Conservation (phyloP, 2,329 filamentous ascomycete genomes). For the Curvularia sp. region DNA sequence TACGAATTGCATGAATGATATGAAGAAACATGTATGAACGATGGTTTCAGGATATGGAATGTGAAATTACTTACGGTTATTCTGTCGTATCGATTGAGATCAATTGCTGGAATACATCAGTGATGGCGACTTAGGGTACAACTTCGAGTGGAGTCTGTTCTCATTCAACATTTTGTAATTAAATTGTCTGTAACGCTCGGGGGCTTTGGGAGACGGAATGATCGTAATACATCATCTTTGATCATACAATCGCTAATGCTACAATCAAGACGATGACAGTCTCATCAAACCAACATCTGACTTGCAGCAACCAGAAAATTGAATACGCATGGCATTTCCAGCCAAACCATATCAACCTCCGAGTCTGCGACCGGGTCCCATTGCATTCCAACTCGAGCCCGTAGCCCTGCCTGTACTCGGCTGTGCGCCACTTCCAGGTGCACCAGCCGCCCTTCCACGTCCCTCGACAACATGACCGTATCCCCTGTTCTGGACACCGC, state of each 20-base stretch:
- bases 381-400: slow-evolving; percentile 34
- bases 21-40: neutral
- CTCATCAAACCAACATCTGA: neutral
- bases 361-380: slow-evolving; percentile 44
- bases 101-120: neutral
- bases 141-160: neutral
- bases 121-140: neutral
- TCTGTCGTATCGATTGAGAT: neutral
- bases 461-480: slow-evolving; percentile 69
- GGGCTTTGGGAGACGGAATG: neutral
- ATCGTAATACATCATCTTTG: neutral
- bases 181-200: neutral
- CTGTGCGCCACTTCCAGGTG: slow-evolving; percentile 20
- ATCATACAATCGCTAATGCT: neutral
- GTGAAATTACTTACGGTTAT: neutral
- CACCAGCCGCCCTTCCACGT: slow-evolving; percentile 20
- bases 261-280: neutral
- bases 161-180: neutral
- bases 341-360: slow-evolving; percentile 25
- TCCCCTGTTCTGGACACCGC: slow-evolving; percentile 55
- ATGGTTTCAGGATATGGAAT: neutral
- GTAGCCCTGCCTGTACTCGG: slow-evolving; percentile 37
- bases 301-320: neutral
- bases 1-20: neutral
- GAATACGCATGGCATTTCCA: slow-evolving; percentile 10